A percentile compares a stretch with the other conserved stretches of the same genome.
Evolutionary conservation across 495 filamentous ascomycete species (phyloP).

Genomic region (Tuber melanosporum): DNA sequence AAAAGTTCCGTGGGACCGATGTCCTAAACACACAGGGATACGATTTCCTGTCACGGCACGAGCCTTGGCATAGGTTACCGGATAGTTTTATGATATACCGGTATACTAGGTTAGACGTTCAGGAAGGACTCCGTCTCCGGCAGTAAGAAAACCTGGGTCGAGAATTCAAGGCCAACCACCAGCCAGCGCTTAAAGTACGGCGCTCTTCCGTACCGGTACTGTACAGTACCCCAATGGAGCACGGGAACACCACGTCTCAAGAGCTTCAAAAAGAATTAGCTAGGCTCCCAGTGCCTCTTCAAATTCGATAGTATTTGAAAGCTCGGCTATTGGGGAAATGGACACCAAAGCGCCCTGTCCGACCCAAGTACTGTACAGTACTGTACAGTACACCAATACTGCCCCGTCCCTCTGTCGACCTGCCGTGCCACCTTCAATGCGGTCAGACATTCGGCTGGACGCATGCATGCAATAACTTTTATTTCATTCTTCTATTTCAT

Average conservation of each 20-base stretch:
- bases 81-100: neutral
- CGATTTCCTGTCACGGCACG: neutral
- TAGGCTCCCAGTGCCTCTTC: neutral
- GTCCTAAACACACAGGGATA: neutral
- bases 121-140: neutral
- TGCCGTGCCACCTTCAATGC: neutral
- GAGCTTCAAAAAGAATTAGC: neutral
- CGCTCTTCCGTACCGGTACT: neutral
- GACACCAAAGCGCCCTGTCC: neutral
- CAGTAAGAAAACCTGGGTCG: neutral
- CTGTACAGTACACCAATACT: neutral
- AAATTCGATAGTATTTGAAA: neutral
- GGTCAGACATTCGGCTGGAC: neutral
- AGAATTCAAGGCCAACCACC: neutral
- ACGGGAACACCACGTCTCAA: neutral
- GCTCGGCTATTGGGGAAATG: neutral
- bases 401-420: neutral
- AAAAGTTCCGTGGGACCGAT: neutral
- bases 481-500: neutral
- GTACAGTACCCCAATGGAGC: neutral
- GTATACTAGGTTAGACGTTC: neutral
- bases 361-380: neutral
- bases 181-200: neutral
- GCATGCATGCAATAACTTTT: neutral
- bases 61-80: neutral